A percentile compares a stretch with the other conserved stretches of the same genome.
phyloP scores from a whole-genome alignment of 345 rosid genomes.

The Diplotaxis tenuifolia region DNA sequence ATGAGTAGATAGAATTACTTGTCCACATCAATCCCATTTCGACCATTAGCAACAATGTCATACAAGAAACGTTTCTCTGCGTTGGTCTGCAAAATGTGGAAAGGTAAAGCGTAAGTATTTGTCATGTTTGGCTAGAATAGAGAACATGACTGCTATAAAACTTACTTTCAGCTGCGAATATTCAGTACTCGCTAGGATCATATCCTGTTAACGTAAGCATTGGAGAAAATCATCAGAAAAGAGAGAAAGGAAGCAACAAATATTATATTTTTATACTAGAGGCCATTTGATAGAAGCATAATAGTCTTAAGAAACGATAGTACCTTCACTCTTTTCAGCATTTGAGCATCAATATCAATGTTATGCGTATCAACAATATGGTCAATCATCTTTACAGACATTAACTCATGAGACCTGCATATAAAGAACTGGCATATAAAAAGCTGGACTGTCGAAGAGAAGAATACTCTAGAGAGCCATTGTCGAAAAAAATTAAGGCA shows the following conservation, averaged over 20 bases:
- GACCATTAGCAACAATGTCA: slow-evolving; percentile 98
- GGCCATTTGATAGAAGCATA: slow-evolving; percentile 18
- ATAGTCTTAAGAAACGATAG: slow-evolving; percentile 16
- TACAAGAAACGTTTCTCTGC: slow-evolving; percentile 74
- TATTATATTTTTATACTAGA: background rate
- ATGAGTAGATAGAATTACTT: slow-evolving; percentile 44
- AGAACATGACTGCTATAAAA: background rate
- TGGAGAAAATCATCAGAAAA: slow-evolving; percentile 23
- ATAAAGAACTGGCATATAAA: slow-evolving; percentile 13
- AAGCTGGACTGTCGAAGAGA: slow-evolving; percentile 11
- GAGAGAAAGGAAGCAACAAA: slow-evolving; percentile 7
- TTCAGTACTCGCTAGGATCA: slow-evolving; percentile 81
- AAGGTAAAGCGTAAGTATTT: slow-evolving; percentile 18
- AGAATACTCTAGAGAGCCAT: slow-evolving; percentile 4
- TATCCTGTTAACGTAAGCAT: slow-evolving; percentile 54
- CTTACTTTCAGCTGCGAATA: slow-evolving; percentile 57
- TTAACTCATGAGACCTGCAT: slow-evolving; percentile 82
- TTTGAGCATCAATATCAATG: slow-evolving; percentile 74
- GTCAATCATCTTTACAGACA: slow-evolving; percentile 80
- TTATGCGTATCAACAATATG: slow-evolving; percentile 74
- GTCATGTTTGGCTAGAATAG: slow-evolving; percentile 1
- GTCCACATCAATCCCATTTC: slow-evolving; percentile 96
- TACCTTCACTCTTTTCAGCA: slow-evolving; percentile 84
- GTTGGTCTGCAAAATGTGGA: slow-evolving; percentile 44
- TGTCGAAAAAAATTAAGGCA: background rate